These are phyloP conservation scores for Bolboschoenoplectus hybrid DNA, from an alignment of 202 grass and related monocot genomes.

Conservation along the genomic window DNA sequence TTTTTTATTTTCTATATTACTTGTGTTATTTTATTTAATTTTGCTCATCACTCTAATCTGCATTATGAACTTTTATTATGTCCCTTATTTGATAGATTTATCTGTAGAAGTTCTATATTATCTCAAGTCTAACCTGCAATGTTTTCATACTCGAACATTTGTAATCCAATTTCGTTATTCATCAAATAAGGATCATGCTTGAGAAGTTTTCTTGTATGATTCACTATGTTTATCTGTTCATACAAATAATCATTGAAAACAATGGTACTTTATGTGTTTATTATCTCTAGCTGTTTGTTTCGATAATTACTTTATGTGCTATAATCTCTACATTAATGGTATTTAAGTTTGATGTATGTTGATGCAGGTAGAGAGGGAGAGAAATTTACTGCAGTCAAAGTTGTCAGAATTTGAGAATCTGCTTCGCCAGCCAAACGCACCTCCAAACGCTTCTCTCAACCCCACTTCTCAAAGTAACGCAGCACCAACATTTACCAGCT, in stretches of 20 bases:
- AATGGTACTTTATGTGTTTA: neutral
- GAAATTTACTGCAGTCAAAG: conserved; percentile 82
- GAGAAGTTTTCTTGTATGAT: neutral
- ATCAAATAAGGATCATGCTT: neutral
- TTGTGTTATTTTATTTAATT: conserved; percentile 1
- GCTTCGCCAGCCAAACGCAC: conserved; percentile 48
- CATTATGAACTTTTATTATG: neutral
- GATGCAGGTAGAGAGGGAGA: conserved; percentile 80
- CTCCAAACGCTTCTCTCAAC: conserved; percentile 49
- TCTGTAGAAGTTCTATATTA: neutral
- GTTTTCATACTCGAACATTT: neutral
- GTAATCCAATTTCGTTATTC: neutral
- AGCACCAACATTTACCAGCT: conserved; percentile 70
- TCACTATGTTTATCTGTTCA: neutral
- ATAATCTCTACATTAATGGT: conserved; percentile 9
- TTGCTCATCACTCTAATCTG: neutral
- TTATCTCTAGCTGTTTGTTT: neutral
- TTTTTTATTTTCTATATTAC: neutral
- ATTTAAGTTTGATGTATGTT: conserved; percentile 16
- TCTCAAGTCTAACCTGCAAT: neutral
- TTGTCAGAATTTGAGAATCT: conserved; percentile 83
- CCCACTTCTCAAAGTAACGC: conserved; percentile 57
- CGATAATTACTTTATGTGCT: neutral
- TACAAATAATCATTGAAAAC: neutral
- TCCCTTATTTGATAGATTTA: neutral